Base-by-base conservation (phyloP, 306 rosid genomes). In the Prunus kanzakura region DNA sequence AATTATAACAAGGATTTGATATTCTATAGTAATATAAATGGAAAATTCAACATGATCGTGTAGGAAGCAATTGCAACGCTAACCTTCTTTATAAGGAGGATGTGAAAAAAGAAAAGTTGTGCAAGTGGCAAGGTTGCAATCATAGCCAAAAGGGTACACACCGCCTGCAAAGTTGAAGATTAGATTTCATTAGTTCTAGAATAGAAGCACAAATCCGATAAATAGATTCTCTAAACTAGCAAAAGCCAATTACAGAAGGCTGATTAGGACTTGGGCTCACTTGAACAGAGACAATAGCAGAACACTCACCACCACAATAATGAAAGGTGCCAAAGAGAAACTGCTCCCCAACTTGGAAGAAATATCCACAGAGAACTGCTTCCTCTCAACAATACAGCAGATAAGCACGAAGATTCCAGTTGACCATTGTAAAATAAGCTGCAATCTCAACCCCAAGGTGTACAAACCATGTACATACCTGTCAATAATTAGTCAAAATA, bases 401-500 rank as follows among this genome's bases (percentile, higher is more conserved):
- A 95, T 83, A 54, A 95, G 90, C 89, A 95, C 97, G 15, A 90
- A 86, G 78, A 89, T 85, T 83, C 99, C 99, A 30, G 97, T 95
- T 65, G 91, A 76, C 99, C 99, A 95, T 87, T 95, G 99, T 88
- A 95, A 85, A 80, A 95, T 92, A 85, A 95, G 97, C 99, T 95
- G 97, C 97, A 95, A 92, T 89, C 98, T 85, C 98, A 91, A 91
- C 79, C 89, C 94, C 96, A 89, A 88, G 77, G 88, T 71, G 87
- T 82, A 88, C 89, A 87, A 91, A 93, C 84, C 89, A 89, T 93
- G 90, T 78, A 86, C 63, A 88, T 71, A 88, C 92, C 96, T 88
- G 98, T 91, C 96, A 88, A 91, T 88, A 89, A 85, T 84, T 87
- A 81, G 81, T 88, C 84, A 84, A 85, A 87, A 85, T 82, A 88